These are phyloP conservation scores for Kodamaea fukazawae DNA, from an alignment of 805 yeast species.

Conservation along the genomic window DNA sequence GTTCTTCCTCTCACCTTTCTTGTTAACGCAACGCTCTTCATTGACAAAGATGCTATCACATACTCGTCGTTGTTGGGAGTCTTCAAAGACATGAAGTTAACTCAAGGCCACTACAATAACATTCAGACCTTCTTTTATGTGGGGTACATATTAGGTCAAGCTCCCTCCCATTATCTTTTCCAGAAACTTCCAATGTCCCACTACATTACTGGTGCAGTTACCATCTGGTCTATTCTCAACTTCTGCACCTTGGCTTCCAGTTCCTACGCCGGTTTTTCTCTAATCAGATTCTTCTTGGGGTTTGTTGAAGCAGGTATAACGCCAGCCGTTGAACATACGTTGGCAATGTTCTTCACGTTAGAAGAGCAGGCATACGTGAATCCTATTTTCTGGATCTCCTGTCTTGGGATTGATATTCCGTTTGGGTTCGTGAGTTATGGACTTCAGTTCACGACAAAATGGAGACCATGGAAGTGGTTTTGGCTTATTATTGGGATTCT, in stretches of 20 bases:
- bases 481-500: no score
- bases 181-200: constrained; percentile 44
- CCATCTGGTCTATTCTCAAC: constrained; percentile 46
- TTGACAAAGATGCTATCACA: constrained; percentile 52
- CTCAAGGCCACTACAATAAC: constrained; percentile 43
- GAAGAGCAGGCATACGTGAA: constrained; percentile 43
- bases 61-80: constrained; percentile 49
- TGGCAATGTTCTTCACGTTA: constrained; percentile 47
- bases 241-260: constrained; percentile 46
- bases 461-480: constrained; percentile 36
- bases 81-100: constrained; percentile 44
- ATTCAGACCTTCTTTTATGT: constrained; percentile 53
- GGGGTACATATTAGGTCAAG: constrained; percentile 49
- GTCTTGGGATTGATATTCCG: constrained; percentile 52
- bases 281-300: constrained; percentile 51
- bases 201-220: constrained; percentile 33
- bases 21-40: constrained; percentile 40
- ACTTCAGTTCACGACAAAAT: constrained; percentile 36
- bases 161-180: constrained; percentile 39
- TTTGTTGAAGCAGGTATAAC: constrained; percentile 27
- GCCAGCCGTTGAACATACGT: constrained; percentile 41
- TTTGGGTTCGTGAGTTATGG: constrained; percentile 50
- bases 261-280: constrained; percentile 46
- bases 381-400: constrained; percentile 52
- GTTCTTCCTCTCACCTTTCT: constrained; percentile 34